Evolutionary conservation across 495 filamentous ascomycete genomes (phyloP), one percentile per base, ranked within the genome.

Genomic region (Penicillium flavigenum): DNA sequence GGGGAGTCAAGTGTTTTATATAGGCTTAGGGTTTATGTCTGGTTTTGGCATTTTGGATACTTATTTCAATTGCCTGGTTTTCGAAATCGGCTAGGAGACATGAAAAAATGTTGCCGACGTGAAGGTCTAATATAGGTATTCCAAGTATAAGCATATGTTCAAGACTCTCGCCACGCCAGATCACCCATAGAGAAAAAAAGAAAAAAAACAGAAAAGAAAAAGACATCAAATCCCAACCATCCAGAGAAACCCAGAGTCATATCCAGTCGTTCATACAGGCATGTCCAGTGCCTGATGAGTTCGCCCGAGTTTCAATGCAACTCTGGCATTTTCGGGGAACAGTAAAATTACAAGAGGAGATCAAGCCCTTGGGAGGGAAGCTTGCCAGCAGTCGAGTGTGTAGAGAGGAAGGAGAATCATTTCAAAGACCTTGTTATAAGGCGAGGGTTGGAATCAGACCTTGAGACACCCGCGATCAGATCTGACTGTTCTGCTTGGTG

Each of bases 401-500:
- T 14, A 53, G 14, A 49, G 47, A 60, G 22, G 42, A 48, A 56
- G 59, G 36, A 59, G 54, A 63, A 55, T 58, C 59, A 60, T 16
- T 50, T 46, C 17, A 54, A 58, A 56, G 20, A 44, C 51, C 59
- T 70, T 50, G 51, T 51, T 38, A 66, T 58, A 47, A 59, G 47
- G 58, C 42, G 56, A 57, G 31, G 39, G 39, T 16, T 27, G 16
- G 39, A 26, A 20, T 24, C 54, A 19, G 24, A 29, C 24, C 22
- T 42, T 38, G 34, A 53, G 17, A 31, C 43, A 61, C 52, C 48
- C 57, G 51, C 38, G 41, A 59, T 67, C 62, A 65, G 49, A 65
- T 51, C 64, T 69, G 73, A 59, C 74, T 72, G 46, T 78, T 74
- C 44, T 62, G 63, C 59, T 80, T 82, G 24, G 70, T 68, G 12